Percentiles rank a stretch among this genome's conserved stretches.
Evolutionary conservation across 352 stramenopile species (phyloP).

Genomic region (Phytophthora vignae): DNA sequence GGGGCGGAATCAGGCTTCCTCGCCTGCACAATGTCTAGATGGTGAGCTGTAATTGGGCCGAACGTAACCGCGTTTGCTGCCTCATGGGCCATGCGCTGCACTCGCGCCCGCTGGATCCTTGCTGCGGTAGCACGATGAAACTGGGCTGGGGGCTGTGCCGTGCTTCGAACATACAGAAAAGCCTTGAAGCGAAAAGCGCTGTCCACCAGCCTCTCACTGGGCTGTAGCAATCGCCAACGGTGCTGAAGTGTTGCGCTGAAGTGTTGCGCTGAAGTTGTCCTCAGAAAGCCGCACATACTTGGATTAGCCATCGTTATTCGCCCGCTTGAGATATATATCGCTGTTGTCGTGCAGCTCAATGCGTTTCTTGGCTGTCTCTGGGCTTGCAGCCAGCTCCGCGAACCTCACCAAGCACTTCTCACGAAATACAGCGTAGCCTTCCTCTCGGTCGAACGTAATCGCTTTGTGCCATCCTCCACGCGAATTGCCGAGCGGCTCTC

Average conservation of each 20-base stretch:
- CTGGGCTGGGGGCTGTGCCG: neutral
- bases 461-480: constrained; percentile 16
- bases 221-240: constrained; percentile 9
- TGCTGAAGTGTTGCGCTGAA: too few species aligned
- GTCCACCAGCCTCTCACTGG: neutral
- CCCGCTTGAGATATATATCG: constrained; percentile 2
- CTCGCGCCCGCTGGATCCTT: constrained; percentile 1
- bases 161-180: constrained; percentile 1
- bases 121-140: constrained; percentile 8
- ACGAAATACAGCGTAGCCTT: constrained; percentile 12
- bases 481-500: neutral
- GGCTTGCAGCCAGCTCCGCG: neutral
- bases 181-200: constrained; percentile 6
- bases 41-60: constrained; percentile 10
- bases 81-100: constrained; percentile 9
- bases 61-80: constrained; percentile 1
- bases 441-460: constrained; percentile 2
- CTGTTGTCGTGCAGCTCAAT: constrained; percentile 1
- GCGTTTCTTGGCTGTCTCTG: neutral
- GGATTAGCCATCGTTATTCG: constrained; percentile 4
- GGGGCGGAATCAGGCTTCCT: neutral
- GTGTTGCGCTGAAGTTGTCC: neutral
- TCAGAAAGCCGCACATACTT: constrained; percentile 2
- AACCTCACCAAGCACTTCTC: constrained; percentile 16
- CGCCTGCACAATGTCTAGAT: constrained; percentile 7